Conservation (phyloP, 2,329 filamentous ascomycete species). For the Fusarium abutilonis region DNA sequence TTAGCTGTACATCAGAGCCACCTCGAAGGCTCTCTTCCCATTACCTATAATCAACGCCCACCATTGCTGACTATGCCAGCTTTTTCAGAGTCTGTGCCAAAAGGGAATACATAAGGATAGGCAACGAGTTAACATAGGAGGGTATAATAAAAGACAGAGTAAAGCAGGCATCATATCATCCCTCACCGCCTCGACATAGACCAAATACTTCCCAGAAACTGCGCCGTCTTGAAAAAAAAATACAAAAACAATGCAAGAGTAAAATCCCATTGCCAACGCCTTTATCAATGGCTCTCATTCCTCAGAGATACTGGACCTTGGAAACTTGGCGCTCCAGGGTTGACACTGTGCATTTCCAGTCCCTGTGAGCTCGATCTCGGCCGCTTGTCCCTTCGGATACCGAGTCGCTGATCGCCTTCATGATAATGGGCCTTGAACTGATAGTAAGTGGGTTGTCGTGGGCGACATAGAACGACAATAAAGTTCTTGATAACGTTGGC, state of each 20-base stretch:
- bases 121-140: slow-evolving; percentile 27
- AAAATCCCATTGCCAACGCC: slow-evolving; percentile 6
- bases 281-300: slow-evolving; percentile 44
- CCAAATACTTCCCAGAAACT: slow-evolving; percentile 43
- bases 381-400: slow-evolving; percentile 54
- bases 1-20: slow-evolving; percentile 20
- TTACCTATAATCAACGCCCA: slow-evolving; percentile 23
- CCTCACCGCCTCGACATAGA: slow-evolving; percentile 31
- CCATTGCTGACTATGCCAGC: slow-evolving; percentile 17
- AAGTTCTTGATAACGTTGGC: slow-evolving; percentile 80
- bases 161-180: slow-evolving; percentile 40
- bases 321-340: slow-evolving; percentile 58
- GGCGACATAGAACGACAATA: slow-evolving; percentile 81
- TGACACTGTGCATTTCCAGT: slow-evolving; percentile 79
- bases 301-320: slow-evolving; percentile 63
- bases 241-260: slow-evolving; percentile 21
- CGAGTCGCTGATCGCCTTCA: slow-evolving; percentile 86
- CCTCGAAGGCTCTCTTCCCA: slow-evolving; percentile 5
- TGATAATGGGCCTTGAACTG: slow-evolving; percentile 82
- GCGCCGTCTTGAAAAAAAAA: slow-evolving; percentile 28
- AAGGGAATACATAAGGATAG: slow-evolving; percentile 25
- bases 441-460: slow-evolving; percentile 87
- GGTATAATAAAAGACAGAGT: slow-evolving; percentile 37
- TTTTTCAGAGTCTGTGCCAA: slow-evolving; percentile 30
- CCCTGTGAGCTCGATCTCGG: slow-evolving; percentile 69